Conservation (phyloP, 495 filamentous ascomycete species). For the Evansstolkia leycettana region DNA sequence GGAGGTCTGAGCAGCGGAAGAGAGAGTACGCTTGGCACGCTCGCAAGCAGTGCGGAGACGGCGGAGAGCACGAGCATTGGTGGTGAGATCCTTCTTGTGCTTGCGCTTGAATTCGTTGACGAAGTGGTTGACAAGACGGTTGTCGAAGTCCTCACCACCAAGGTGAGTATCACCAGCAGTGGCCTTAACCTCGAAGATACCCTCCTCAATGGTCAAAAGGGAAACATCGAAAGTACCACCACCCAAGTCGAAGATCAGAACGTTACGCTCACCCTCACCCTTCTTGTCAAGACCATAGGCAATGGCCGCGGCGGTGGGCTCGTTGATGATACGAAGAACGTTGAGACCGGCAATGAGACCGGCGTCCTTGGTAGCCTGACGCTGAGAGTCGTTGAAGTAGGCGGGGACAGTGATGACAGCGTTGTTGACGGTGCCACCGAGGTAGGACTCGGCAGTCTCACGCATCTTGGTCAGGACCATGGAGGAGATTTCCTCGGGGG, state of each 20-base stretch:
- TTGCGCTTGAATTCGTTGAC: conserved; percentile 87
- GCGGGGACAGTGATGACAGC: conserved; percentile 96
- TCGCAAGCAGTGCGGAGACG: conserved; percentile 97
- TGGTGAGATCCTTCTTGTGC: conserved; percentile 69
- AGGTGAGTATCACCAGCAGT: conserved; percentile 98
- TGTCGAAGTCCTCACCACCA: conserved; percentile 99
- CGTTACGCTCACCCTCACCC: conserved; percentile 91
- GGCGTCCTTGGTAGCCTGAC: conserved; percentile 97
- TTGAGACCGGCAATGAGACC: conserved; percentile 96
- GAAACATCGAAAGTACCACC: conserved; percentile 99
- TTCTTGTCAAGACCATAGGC: conserved; percentile 98
- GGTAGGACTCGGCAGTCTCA: conserved; percentile 93
- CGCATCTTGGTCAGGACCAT: conserved; percentile 97
- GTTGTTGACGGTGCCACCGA: conserved; percentile 95
- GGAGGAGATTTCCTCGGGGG: conserved; percentile 93
- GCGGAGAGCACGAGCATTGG: conserved; percentile 92
- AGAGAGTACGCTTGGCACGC: conserved; percentile 97
- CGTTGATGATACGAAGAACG: conserved; percentile 99
- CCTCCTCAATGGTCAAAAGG: conserved; percentile 94
- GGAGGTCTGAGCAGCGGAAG: conserved; percentile 90
- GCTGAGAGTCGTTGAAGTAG: conserved; percentile 99
- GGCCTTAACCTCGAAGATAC: conserved; percentile 98
- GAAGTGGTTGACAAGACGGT: conserved; percentile 93
- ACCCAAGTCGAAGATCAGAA: conserved; percentile 98
- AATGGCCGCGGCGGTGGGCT: conserved; percentile 85